Evolutionary conservation across 768 basidiomycete species (phyloP), one percentile per base, ranked within the genome.

Genomic region (Dioszegia aurantiaca): DNA sequence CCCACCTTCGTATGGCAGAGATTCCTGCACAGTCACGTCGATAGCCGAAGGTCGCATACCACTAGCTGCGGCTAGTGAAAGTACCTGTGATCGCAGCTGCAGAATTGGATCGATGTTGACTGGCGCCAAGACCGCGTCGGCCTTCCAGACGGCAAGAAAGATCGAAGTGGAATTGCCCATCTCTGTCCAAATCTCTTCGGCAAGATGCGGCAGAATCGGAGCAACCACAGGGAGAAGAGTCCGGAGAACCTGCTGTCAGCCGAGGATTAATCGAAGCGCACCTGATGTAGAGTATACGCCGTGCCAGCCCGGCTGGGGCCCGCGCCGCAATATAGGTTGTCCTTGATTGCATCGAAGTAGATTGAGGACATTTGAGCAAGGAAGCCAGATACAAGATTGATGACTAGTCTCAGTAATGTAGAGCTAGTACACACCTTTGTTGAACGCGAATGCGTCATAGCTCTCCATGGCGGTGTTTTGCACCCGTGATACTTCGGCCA

Each of bases 291-390:
- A 1, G 88, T 87, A 4, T 86, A 84, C 6, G 91, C 74, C 14
- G 88, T 81, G 0, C 82, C 83, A 47, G 83, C 80, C 14, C 94
- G 84, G 40, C 84, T 82, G 21, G 80, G 65, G 2, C 77, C 55
- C 9, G 78, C 70, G 65, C 88, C 82, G 31, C 89, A 88, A 69
- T 99, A 97, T 10, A 99, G 78, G 43, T 82, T 82, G 74, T 98
- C 94, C 52, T 95, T 95, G 31, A 85, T 88, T 47, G 89, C 85
- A 68, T 93, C 91, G 62, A 97, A 89, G 77, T 97, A 98, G 30
- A 94, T 78, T 0, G 90, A 86, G 0, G 94, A 97, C 21, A 97
- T 81, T 0, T 85, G 81, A 67, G 90, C 90, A 27, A 85, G 83
- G 63, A 95, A 97, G 62, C 86, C 83, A 37, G 82, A 83, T 12